phyloP scores from a whole-genome alignment of 805 yeast species.

The Maudiozyma saulgeensis region DNA sequence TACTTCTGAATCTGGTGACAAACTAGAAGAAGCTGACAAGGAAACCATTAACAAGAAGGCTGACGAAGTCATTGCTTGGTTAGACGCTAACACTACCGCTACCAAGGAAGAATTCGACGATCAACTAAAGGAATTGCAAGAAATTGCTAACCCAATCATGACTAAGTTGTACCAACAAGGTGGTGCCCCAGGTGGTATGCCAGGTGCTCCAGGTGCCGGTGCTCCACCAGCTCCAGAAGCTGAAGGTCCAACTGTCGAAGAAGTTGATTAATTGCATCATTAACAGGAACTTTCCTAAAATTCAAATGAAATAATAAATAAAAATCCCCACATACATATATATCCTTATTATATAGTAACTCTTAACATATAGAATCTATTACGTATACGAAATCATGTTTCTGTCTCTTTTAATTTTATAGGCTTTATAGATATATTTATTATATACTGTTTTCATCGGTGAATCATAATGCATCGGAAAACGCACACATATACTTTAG shows the following conservation, averaged over 20 bases:
- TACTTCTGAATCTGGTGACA: conserved; percentile 68
- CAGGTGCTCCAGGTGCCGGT: conserved; percentile 33
- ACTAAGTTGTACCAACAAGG: conserved; percentile 87
- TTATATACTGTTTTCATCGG: background rate
- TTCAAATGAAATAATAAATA: background rate
- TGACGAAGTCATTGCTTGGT: conserved; percentile 81
- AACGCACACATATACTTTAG: no score
- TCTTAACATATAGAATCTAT: background rate
- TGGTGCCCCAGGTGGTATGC: conserved; percentile 74
- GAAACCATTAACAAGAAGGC: conserved; percentile 74
- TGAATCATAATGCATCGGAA: background rate
- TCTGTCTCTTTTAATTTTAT: background rate
- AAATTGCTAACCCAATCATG: conserved; percentile 93
- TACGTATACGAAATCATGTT: background rate
- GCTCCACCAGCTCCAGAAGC: conserved; percentile 55
- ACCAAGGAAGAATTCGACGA: conserved; percentile 86
- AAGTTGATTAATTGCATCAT: conserved; percentile 47
- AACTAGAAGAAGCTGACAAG: conserved; percentile 61
- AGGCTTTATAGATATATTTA: no score
- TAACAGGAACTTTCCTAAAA: background rate
- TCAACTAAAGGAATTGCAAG: conserved; percentile 95
- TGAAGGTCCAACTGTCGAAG: conserved; percentile 71
- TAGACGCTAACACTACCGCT: conserved; percentile 87
- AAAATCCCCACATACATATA: background rate
- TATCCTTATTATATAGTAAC: conserved; percentile 1